Evolutionary conservation across 208 protist species (phyloP).

Genomic region (Trichomonas tenax): DNA sequence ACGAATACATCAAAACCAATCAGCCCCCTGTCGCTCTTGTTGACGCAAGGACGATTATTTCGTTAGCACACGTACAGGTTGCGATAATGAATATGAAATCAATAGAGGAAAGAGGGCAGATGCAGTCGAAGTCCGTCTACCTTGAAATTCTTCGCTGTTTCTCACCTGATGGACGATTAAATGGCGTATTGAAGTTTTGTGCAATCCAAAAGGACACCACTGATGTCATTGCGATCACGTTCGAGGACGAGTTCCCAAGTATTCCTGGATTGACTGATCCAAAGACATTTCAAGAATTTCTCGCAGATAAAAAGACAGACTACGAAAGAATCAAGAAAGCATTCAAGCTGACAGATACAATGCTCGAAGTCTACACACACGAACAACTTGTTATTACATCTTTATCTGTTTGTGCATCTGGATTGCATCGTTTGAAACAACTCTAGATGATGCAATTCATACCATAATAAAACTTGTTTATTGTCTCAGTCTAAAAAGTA

Average conservation of each 20-base stretch:
- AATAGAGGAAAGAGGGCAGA: neutral
- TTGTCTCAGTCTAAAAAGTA: too few relatives aligned
- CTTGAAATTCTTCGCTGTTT: neutral
- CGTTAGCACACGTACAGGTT: neutral
- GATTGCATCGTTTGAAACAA: neutral
- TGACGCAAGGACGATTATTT: neutral
- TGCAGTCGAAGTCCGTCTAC: neutral
- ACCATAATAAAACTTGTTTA: too few relatives aligned
- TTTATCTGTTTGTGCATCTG: neutral
- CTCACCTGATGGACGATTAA: neutral
- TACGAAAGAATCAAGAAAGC: neutral
- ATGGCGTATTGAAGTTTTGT: neutral
- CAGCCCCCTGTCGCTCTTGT: neutral
- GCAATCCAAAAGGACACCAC: neutral
- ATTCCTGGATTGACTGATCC: neutral
- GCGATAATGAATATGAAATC: neutral
- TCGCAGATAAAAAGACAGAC: neutral
- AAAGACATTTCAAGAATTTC: neutral
- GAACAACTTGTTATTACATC: neutral
- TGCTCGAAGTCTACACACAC: neutral
- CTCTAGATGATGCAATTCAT: neutral
- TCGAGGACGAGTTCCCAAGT: neutral
- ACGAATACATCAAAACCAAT: neutral
- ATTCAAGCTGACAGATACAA: neutral
- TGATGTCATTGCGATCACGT: neutral